A percentile compares a stretch with the other conserved stretches of the same genome.
Conservation (phyloP, 768 basidiomycete genomes). For the Leccinum uliginosum region DNA sequence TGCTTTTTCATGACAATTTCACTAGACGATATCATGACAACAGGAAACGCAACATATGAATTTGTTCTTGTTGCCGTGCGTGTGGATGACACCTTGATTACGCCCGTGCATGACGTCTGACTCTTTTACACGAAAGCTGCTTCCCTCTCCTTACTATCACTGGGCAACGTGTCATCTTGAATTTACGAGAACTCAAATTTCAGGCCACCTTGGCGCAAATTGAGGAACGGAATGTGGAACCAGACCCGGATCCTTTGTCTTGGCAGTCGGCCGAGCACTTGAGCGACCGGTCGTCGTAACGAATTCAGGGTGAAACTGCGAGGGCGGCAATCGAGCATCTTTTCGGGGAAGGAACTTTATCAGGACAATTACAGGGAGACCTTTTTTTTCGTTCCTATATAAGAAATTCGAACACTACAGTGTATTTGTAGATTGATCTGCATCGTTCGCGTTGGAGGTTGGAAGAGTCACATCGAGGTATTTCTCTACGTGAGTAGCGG, state of each 20-base stretch:
- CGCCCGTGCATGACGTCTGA: neutral
- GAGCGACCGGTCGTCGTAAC: neutral
- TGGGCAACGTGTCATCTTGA: slow-evolving; percentile 17
- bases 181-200: slow-evolving; percentile 1
- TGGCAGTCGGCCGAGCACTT: neutral
- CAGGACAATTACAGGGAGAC: neutral
- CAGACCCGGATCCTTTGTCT: neutral
- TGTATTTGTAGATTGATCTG: neutral
- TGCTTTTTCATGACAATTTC: neutral
- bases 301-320: neutral
- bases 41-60: neutral
- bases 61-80: slow-evolving; percentile 1
- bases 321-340: neutral
- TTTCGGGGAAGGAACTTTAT: neutral
- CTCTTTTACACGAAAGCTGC: neutral
- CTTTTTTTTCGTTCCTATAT: no score
- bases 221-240: neutral
- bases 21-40: neutral
- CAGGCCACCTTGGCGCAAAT: neutral
- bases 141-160: slow-evolving; percentile 5
- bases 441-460: neutral
- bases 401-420: neutral
- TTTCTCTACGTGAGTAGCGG: neutral
- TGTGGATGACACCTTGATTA: neutral
- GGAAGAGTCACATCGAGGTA: no score